phyloP scores from a whole-genome alignment of 2,329 filamentous ascomycete genomes.

The Claviceps citrina region DNA sequence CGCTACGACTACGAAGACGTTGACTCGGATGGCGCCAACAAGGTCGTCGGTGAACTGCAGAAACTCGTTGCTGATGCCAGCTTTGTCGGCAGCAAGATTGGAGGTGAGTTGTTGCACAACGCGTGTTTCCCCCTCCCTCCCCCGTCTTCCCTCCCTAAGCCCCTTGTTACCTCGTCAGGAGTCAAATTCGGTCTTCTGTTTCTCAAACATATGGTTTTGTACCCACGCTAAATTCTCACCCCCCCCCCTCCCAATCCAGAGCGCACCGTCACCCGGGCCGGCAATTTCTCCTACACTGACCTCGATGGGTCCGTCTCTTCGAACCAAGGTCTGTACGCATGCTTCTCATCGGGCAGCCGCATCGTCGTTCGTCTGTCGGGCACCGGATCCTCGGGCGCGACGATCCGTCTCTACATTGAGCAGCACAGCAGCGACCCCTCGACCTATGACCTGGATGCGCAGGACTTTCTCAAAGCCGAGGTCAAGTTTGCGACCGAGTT shows the following conservation, averaged over 20 bases:
- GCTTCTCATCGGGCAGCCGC: slow-evolving; percentile 86
- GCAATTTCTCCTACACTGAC: slow-evolving; percentile 96
- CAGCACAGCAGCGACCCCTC: slow-evolving; percentile 74
- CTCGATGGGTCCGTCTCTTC: slow-evolving; percentile 92
- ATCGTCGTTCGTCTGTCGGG: slow-evolving; percentile 91
- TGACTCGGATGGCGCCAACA: slow-evolving; percentile 77
- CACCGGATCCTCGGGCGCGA: slow-evolving; percentile 87
- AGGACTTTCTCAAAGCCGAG: slow-evolving; percentile 85
- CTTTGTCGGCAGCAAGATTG: slow-evolving; percentile 72
- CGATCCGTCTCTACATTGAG: slow-evolving; percentile 93
- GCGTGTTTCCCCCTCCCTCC: no score
- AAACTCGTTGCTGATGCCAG: slow-evolving; percentile 56
- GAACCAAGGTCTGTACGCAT: slow-evolving; percentile 90
- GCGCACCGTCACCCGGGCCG: slow-evolving; percentile 74
- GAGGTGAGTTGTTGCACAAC: slow-evolving; percentile 32
- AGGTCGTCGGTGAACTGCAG: slow-evolving; percentile 69
- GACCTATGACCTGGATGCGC: slow-evolving; percentile 67
- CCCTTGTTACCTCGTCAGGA: no score
- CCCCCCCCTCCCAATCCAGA: slow-evolving; percentile 21
- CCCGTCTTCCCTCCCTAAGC: no score
- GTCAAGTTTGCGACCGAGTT: slow-evolving; percentile 73
- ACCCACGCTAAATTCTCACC: no score
- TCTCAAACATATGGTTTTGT: no score
- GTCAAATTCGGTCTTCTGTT: no score
- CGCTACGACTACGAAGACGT: slow-evolving; percentile 97